A percentile compares a stretch with the other conserved stretches of the same genome.
Evolutionary conservation across 495 filamentous ascomycete species (phyloP).

Genomic region (Penicillium soppii): DNA sequence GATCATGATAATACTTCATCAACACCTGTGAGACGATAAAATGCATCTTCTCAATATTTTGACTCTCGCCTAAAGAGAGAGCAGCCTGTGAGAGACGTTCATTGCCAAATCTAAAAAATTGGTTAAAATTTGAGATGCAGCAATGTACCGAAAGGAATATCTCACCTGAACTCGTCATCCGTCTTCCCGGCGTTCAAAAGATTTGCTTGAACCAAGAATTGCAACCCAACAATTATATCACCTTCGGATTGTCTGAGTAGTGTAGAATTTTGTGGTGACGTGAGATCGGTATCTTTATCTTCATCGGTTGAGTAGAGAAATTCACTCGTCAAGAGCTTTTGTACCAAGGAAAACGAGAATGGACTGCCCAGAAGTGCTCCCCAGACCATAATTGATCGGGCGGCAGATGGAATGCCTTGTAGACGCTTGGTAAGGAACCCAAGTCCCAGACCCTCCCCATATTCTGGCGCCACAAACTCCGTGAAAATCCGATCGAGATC

Average conservation of each 20-base stretch:
- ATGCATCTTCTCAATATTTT: constrained; percentile 75
- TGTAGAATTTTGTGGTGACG: constrained; percentile 30
- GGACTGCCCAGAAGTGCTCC: constrained; percentile 73
- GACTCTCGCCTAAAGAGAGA: constrained; percentile 63
- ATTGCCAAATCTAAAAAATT: constrained; percentile 63
- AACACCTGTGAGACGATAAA: constrained; percentile 79
- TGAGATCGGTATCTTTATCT: constrained; percentile 34
- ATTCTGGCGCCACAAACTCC: constrained; percentile 72
- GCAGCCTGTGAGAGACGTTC: constrained; percentile 81
- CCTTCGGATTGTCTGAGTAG: constrained; percentile 37
- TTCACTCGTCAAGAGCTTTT: constrained; percentile 68
- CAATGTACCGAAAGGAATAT: neutral
- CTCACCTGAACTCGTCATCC: constrained; percentile 66
- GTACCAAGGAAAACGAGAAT: constrained; percentile 80
- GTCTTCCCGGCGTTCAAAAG: constrained; percentile 71
- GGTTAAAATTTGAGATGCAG: neutral
- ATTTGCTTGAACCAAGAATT: constrained; percentile 73
- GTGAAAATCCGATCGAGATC: constrained; percentile 80
- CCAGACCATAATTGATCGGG: constrained; percentile 83
- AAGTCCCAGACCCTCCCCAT: constrained; percentile 74
- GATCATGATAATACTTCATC: constrained; percentile 63
- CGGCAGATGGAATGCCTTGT: constrained; percentile 67
- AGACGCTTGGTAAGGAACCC: constrained; percentile 77
- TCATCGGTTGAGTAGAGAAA: constrained; percentile 53
- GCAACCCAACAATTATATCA: constrained; percentile 71